These are phyloP conservation scores for Fraxinus platypoda DNA, from an alignment of 305 asterid species.

Conservation along the genomic window DNA sequence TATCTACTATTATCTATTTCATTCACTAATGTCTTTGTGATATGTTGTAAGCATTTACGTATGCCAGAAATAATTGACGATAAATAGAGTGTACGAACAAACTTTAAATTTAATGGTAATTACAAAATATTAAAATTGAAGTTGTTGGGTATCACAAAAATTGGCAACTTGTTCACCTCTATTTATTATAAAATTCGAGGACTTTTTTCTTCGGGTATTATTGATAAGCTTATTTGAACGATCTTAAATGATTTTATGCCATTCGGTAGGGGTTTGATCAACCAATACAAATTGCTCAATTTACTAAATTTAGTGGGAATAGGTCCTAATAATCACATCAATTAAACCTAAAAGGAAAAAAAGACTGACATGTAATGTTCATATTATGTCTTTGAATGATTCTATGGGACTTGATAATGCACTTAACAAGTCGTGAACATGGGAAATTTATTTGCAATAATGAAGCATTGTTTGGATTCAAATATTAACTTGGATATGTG, in stretches of 20 bases:
- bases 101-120: background rate
- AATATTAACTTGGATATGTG: background rate
- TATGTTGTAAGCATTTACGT: too few species aligned
- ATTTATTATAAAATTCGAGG: too few species aligned
- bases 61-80: background rate
- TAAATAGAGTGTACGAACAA: background rate
- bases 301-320: background rate
- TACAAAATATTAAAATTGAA: background rate
- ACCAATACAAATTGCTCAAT: background rate
- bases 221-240: background rate
- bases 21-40: too few species aligned
- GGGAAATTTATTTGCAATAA: background rate
- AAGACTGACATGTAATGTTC: background rate
- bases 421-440: background rate
- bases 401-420: background rate
- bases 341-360: background rate
- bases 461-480: background rate
- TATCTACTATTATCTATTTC: too few species aligned
- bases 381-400: background rate
- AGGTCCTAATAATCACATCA: background rate
- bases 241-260: background rate
- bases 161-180: background rate
- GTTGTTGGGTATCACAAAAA: background rate
- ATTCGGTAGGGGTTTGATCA: background rate
- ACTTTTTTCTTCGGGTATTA: background rate